These are phyloP conservation scores for Colletotrichum paranaense DNA, from an alignment of 2,329 filamentous ascomycete species.

Conservation along the genomic window DNA sequence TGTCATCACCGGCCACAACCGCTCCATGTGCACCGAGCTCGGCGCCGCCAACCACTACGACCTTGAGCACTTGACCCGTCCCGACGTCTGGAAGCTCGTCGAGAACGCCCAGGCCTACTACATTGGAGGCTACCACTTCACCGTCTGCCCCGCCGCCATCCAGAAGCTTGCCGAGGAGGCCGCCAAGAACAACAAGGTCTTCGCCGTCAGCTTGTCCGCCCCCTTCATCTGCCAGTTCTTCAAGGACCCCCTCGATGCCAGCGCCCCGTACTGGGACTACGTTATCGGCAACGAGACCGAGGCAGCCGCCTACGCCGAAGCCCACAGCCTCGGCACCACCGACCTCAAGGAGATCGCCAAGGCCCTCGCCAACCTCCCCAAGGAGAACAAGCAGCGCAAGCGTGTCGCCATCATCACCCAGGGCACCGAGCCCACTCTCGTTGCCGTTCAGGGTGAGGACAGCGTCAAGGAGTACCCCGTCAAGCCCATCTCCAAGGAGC, in stretches of 20 bases:
- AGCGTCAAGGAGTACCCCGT: slow-evolving; percentile 83
- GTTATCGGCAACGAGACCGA: slow-evolving; percentile 98
- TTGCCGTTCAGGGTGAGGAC: slow-evolving; percentile 79
- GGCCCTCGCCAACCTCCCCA: slow-evolving; percentile 87
- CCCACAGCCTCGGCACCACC: slow-evolving; percentile 78
- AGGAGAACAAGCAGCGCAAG: slow-evolving; percentile 88
- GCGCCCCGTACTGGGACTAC: slow-evolving; percentile 93
- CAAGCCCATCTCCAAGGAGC: slow-evolving; percentile 77
- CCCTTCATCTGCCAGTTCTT: slow-evolving; percentile 98
- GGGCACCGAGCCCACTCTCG: slow-evolving; percentile 89
- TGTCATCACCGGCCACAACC: slow-evolving; percentile 96
- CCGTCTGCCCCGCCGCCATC: slow-evolving; percentile 91
- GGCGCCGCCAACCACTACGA: slow-evolving; percentile 98
- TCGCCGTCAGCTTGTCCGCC: slow-evolving; percentile 91
- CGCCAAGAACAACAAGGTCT: slow-evolving; percentile 87
- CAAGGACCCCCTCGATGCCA: slow-evolving; percentile 91
- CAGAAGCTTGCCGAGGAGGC: slow-evolving; percentile 92
- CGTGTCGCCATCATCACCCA: slow-evolving; percentile 94
- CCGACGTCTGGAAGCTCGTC: slow-evolving; percentile 91
- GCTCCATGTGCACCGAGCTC: slow-evolving; percentile 93
- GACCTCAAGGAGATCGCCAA: slow-evolving; percentile 88
- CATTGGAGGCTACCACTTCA: slow-evolving; percentile 97
- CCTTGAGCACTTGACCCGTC: slow-evolving; percentile 89
- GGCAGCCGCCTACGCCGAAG: slow-evolving; percentile 86
- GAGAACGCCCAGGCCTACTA: slow-evolving; percentile 92